Conservation (phyloP, 805 yeast species). For the Metahyphopichia silvanorum region DNA sequence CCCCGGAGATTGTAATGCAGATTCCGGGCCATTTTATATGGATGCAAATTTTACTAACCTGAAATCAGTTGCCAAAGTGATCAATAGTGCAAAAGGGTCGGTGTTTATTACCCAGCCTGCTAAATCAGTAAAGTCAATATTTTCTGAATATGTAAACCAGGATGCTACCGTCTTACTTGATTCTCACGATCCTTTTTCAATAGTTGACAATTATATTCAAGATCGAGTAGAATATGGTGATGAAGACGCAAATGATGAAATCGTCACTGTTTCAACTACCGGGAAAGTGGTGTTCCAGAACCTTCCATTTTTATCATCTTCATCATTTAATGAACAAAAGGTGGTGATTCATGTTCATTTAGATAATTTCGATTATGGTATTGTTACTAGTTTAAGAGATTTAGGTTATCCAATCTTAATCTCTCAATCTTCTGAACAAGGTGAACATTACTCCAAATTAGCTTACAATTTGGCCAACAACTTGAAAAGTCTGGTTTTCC, state of each 20-base stretch:
- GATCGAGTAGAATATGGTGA: conserved; percentile 1
- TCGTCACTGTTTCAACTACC: conserved; percentile 49
- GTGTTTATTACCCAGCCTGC: conserved; percentile 47
- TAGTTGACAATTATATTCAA: conserved; percentile 33
- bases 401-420: conserved; percentile 60
- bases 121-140: conserved; percentile 36
- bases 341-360: conserved; percentile 63
- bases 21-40: not conserved
- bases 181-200: conserved; percentile 52
- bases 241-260: conserved; percentile 9
- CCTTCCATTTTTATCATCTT: conserved; percentile 54
- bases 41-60: not conserved
- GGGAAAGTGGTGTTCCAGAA: conserved; percentile 54
- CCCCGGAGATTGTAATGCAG: not conserved
- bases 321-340: conserved; percentile 32
- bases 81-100: conserved; percentile 21
- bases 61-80: conserved; percentile 30
- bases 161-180: conserved; percentile 30
- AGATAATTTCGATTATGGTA: conserved; percentile 59
- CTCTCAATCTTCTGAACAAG: conserved; percentile 58
- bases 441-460: conserved; percentile 51
- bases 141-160: conserved; percentile 21
- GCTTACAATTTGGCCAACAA: conserved; percentile 56
- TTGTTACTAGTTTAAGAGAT: conserved; percentile 72
- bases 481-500: conserved; percentile 59